Conservation (phyloP, 139 green algal genomes). For the Chlorella vulgaris region DNA sequence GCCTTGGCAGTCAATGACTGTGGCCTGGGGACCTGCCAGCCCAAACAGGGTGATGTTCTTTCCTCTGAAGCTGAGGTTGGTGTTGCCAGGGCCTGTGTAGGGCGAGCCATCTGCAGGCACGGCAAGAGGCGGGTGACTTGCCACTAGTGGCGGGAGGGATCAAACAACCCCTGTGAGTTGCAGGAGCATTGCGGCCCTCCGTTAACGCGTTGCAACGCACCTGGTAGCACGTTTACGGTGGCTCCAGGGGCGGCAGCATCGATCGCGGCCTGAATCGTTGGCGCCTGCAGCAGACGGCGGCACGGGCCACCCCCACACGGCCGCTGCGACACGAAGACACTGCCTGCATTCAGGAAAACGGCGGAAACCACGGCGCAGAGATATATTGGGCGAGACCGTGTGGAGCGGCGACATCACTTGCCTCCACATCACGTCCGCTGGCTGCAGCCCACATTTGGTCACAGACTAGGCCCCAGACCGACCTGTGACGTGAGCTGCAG, state of each 20-base stretch:
- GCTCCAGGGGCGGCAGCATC: background rate
- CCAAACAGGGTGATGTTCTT: conserved; percentile 7
- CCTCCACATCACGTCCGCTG: background rate
- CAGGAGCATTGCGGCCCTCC: background rate
- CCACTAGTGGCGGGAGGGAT: background rate
- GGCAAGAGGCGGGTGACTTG: background rate
- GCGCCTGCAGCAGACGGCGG: conserved; percentile 6
- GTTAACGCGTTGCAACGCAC: background rate
- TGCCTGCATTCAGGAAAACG: background rate
- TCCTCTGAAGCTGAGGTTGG: background rate
- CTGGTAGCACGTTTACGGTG: background rate
- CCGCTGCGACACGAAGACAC: background rate
- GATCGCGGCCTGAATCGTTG: background rate
- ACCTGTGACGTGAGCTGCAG: background rate
- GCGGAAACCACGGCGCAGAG: no score
- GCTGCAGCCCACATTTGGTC: no score
- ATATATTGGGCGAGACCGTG: background rate
- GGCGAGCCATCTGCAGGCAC: conserved; percentile 1
- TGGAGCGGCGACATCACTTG: background rate
- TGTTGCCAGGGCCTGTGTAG: conserved; percentile 26
- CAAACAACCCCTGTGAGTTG: no score
- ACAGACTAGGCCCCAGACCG: background rate
- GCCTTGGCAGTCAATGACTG: conserved; percentile 34
- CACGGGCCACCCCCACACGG: background rate
- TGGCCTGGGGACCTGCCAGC: background rate